A percentile compares a stretch with the other conserved stretches of the same genome.
Conservation (phyloP, 495 filamentous ascomycete species). For the Penicillium ochrochloron region DNA sequence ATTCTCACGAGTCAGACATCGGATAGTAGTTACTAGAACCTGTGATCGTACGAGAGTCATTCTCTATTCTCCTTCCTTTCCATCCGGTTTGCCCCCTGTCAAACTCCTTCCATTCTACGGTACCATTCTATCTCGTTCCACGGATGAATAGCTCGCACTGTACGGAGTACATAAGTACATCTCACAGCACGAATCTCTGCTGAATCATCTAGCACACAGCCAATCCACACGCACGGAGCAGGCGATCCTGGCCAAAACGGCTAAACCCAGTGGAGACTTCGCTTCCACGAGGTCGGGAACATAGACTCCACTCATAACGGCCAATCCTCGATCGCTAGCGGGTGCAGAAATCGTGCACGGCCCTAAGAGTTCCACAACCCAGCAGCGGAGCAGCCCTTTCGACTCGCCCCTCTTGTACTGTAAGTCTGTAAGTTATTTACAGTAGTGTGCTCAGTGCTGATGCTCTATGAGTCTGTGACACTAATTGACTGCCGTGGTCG, state of each 20-base stretch:
- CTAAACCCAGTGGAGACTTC: constrained; percentile 30
- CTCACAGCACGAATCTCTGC: neutral
- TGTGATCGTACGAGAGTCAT: neutral
- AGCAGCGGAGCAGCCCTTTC: neutral
- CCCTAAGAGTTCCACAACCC: neutral
- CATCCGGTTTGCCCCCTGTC: neutral
- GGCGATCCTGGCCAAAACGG: constrained; percentile 30
- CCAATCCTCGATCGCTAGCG: constrained; percentile 27
- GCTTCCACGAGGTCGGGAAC: constrained; percentile 38
- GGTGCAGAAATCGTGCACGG: constrained; percentile 36
- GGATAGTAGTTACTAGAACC: neutral
- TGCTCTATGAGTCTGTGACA: neutral
- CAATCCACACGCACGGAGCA: constrained; percentile 24
- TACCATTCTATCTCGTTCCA: neutral
- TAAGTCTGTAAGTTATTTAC: neutral
- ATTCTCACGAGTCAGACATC: neutral
- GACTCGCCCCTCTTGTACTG: neutral
- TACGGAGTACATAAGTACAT: neutral
- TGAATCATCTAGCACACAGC: neutral
- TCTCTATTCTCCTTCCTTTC: neutral
- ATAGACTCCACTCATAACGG: constrained; percentile 23
- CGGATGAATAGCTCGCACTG: neutral
- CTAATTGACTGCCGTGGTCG: neutral
- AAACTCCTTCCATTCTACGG: neutral
- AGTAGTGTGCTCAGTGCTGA: no score